These are phyloP conservation scores for Barbarea vulgaris DNA, from an alignment of 345 rosid species.

Conservation along the genomic window DNA sequence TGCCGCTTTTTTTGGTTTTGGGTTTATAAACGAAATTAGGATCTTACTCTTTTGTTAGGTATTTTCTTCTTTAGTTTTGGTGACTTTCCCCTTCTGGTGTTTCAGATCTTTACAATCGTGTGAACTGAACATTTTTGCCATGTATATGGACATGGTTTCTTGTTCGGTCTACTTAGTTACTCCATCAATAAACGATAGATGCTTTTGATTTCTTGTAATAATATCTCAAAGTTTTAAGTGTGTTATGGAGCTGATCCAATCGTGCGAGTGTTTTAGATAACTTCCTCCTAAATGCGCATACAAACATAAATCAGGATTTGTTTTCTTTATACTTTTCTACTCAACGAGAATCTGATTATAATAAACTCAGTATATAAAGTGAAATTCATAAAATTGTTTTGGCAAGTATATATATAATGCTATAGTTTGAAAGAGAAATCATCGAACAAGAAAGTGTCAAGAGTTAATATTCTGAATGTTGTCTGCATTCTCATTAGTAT, in stretches of 20 bases:
- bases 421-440: slow-evolving; percentile 32
- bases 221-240: neutral
- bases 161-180: slow-evolving; percentile 4
- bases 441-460: slow-evolving; percentile 44
- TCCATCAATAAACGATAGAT: neutral
- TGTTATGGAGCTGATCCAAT: neutral
- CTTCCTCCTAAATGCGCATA: neutral
- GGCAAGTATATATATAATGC: slow-evolving; percentile 3
- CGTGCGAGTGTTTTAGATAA: neutral
- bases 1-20: neutral
- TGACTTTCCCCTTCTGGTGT: neutral
- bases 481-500: neutral
- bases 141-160: neutral
- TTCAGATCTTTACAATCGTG: neutral
- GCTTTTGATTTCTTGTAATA: neutral
- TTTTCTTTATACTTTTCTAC: neutral
- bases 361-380: neutral
- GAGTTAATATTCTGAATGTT: slow-evolving; percentile 41
- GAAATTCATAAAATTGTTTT: neutral
- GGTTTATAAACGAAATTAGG: neutral
- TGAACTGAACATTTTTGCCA: neutral
- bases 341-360: neutral
- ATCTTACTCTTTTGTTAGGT: neutral
- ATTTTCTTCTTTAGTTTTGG: neutral
- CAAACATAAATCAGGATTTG: neutral